Evolutionary conservation across 345 rosid genomes (phyloP).

Genomic region (Dovyalis caffra): DNA sequence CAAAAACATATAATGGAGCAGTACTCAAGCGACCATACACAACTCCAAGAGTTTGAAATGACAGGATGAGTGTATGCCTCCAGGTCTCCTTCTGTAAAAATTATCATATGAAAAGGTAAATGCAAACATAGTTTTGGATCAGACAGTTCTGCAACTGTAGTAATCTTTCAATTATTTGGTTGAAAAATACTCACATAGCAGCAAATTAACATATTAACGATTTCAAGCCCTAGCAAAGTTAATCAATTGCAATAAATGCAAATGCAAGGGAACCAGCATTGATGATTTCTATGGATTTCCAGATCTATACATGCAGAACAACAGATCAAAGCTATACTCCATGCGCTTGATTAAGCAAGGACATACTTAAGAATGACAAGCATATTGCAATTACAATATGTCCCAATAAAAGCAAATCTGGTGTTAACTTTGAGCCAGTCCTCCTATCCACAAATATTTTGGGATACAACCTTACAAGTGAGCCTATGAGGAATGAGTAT

Average conservation of each 20-base stretch:
- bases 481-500: not conserved
- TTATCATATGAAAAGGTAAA: not conserved
- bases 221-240: not conserved
- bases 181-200: not conserved
- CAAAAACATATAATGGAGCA: conserved; percentile 62
- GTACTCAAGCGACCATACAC: conserved; percentile 55
- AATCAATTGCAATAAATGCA: not conserved
- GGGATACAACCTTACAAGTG: not conserved
- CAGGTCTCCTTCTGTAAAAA: conserved; percentile 49
- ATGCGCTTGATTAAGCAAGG: not conserved
- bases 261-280: not conserved
- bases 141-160: not conserved
- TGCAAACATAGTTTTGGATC: not conserved
- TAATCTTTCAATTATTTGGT: not conserved
- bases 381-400: not conserved
- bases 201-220: not conserved
- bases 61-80: conserved; percentile 44
- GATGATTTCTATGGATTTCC: not conserved
- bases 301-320: not conserved
- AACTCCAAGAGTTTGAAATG: conserved; percentile 59
- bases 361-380: not conserved
- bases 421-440: not conserved
- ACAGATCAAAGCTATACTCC: not conserved
- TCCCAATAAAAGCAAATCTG: too few relatives aligned
- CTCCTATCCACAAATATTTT: not conserved